Evolutionary conservation across 768 basidiomycete genomes (phyloP), one percentile per base, ranked within the genome.

Genomic region (Hemileccinum rubropunctum): DNA sequence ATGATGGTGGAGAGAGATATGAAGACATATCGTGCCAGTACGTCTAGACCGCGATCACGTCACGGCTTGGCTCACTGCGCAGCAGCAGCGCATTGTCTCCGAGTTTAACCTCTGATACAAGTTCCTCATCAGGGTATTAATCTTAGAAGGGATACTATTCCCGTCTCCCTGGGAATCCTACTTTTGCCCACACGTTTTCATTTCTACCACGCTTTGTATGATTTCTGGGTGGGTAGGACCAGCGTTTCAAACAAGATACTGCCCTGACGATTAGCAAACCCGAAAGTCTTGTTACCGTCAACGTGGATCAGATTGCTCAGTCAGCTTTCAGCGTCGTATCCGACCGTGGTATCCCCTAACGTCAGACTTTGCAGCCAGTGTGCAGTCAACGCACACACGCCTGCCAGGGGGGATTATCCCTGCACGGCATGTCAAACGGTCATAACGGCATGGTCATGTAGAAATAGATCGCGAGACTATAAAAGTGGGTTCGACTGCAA

Each of bases 381-480:
- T 18, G 45, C n/a, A 17, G 36, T 38, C 27, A 11, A 45, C n/a
- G 17, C 27, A 45, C 27, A 45, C 32, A 27, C 50, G 7, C 6
- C n/a, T 38, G 20, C 15, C 18, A 5, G 23, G 15, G 30, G 14
- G 30, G 42, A 30, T 33, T 18, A 30, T 30, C 6, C 23, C 23
- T 23, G 28, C 28, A 32, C 8, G 34, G 17, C 12, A 17, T 26
- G 27, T 30, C 14, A 2, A 23, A 4, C 2, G 15, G 5, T 36
- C 15, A 30, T 44, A 45, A 44, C 46, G 21, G 52, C 44, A 54
- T 48, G 21, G 12, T 38, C 34, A 34, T 18, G 35, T 27, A 18
- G 17, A 27, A 14, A 21, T 14, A 40, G 20, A 23, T 12, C 32
- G 17, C 20, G 13, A 15, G 38, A 26, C 11, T 58, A 58, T 56